These are phyloP conservation scores for Fusarium kyushuense DNA, from an alignment of 2,329 filamentous ascomycete genomes.

Conservation along the genomic window DNA sequence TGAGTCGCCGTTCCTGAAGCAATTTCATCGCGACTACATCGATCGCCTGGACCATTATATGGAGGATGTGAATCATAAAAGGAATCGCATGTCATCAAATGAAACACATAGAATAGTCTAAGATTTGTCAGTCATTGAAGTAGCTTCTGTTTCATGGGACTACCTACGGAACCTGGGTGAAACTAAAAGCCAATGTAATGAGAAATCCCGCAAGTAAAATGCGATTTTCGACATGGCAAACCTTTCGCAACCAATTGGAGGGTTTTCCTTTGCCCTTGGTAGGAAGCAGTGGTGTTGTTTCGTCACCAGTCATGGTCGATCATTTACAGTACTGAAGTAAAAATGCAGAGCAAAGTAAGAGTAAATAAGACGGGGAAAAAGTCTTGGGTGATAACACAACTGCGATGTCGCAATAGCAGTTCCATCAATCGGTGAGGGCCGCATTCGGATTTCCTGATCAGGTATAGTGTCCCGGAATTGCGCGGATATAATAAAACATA, in stretches of 20 bases:
- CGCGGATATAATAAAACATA: slow-evolving; percentile 37
- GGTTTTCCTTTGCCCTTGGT: slow-evolving; percentile 20
- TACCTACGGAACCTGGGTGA: slow-evolving; percentile 63
- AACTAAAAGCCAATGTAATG: slow-evolving; percentile 64
- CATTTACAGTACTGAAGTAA: background rate
- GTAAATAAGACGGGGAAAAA: slow-evolving; percentile 22
- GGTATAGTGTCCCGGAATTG: slow-evolving; percentile 29
- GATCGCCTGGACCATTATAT: slow-evolving; percentile 60
- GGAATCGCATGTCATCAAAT: slow-evolving; percentile 77
- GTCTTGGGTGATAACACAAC: slow-evolving; percentile 28
- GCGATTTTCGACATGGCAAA: slow-evolving; percentile 56
- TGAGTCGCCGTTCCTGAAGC: slow-evolving; percentile 73
- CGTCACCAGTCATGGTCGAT: slow-evolving; percentile 39
- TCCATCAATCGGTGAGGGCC: slow-evolving; percentile 31
- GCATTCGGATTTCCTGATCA: slow-evolving; percentile 13
- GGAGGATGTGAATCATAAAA: slow-evolving; percentile 72
- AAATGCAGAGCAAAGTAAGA: slow-evolving; percentile 8
- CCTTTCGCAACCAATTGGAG: slow-evolving; percentile 30
- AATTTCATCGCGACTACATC: slow-evolving; percentile 72
- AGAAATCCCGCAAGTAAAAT: slow-evolving; percentile 71
- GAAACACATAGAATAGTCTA: slow-evolving; percentile 73
- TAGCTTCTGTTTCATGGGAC: too few relatives aligned
- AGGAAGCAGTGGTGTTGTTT: slow-evolving; percentile 43
- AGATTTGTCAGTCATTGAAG: background rate
- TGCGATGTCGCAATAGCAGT: slow-evolving; percentile 12